Evolutionary conservation across 2,329 filamentous ascomycete genomes (phyloP).

Genomic region (Phialocephala subalpina): DNA sequence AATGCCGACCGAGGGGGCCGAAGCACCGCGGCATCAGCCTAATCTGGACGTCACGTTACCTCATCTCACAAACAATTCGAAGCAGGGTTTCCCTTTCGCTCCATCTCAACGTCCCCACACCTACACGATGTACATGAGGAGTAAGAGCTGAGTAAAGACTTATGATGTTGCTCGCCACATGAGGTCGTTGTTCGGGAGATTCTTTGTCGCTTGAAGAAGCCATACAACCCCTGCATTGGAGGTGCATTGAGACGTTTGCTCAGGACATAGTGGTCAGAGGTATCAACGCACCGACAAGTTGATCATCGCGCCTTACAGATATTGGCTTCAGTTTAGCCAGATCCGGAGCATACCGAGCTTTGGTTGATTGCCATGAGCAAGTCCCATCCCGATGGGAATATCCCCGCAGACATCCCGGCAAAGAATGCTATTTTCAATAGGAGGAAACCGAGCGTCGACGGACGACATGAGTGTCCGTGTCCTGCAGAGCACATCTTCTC

Average conservation of each 20-base stretch:
- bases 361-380: constrained; percentile 12
- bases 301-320: constrained; percentile 6
- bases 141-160: constrained; percentile 8
- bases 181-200: not conserved
- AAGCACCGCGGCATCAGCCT: constrained; percentile 10
- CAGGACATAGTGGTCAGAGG: not conserved
- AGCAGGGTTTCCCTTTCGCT: not conserved
- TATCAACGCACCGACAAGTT: not conserved
- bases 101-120: not conserved
- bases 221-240: not conserved
- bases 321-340: constrained; percentile 4
- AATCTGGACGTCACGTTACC: constrained; percentile 8
- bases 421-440: constrained; percentile 1
- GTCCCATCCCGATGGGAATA: not conserved
- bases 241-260: not conserved
- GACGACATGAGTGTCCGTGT: not conserved
- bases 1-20: constrained; percentile 12
- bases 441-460: constrained; percentile 1
- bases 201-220: not conserved
- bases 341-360: constrained; percentile 18
- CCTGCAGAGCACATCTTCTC: constrained; percentile 2
- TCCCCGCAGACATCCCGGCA: not conserved
- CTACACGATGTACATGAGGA: not conserved
- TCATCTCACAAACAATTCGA: not conserved
- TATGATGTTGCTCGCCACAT: not conserved